A percentile compares a stretch with the other conserved stretches of the same genome.
Evolutionary conservation across 768 basidiomycete genomes (phyloP).

Genomic region (Amyloporia xantha): DNA sequence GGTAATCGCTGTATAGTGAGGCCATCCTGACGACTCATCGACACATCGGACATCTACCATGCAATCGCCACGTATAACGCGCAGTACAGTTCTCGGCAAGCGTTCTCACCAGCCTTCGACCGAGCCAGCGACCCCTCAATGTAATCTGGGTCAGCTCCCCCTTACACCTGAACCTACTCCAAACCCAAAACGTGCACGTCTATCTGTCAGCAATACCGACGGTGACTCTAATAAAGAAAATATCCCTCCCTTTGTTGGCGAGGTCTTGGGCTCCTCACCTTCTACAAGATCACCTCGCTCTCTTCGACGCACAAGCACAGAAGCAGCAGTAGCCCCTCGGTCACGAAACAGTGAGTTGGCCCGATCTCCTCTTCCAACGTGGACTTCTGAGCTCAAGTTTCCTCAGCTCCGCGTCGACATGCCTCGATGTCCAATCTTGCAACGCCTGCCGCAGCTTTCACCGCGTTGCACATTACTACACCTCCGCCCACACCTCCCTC

Average conservation of each 20-base stretch:
- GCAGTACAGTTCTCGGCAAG: slow-evolving; percentile 29
- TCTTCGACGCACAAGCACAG: slow-evolving; percentile 32
- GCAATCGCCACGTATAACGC: slow-evolving; percentile 15
- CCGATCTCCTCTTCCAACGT: too few relatives aligned
- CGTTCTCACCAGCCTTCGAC: slow-evolving; percentile 22
- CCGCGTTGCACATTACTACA: slow-evolving; percentile 42
- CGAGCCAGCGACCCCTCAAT: slow-evolving; percentile 26
- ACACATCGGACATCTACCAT: slow-evolving; percentile 5
- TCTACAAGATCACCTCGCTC: slow-evolving; percentile 29
- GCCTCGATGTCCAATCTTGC: slow-evolving; percentile 41
- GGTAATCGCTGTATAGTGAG: too few relatives aligned
- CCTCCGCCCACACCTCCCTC: slow-evolving; percentile 56
- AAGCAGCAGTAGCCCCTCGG: slow-evolving; percentile 34
- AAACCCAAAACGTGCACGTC: slow-evolving; percentile 57
- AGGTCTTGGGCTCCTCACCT: slow-evolving; percentile 29
- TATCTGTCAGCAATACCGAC: slow-evolving; percentile 36
- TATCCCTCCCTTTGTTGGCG: slow-evolving; percentile 51
- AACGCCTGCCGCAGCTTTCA: slow-evolving; percentile 40
- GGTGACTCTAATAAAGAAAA: slow-evolving; percentile 73
- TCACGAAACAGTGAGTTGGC: too few relatives aligned
- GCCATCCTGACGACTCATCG: neutral
- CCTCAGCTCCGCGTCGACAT: too few relatives aligned
- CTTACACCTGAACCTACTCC: slow-evolving; percentile 61
- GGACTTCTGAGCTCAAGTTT: too few relatives aligned
- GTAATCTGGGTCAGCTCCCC: slow-evolving; percentile 18